phyloP scores from a whole-genome alignment of 495 filamentous ascomycete genomes.

The Coniosporium apollinis region DNA sequence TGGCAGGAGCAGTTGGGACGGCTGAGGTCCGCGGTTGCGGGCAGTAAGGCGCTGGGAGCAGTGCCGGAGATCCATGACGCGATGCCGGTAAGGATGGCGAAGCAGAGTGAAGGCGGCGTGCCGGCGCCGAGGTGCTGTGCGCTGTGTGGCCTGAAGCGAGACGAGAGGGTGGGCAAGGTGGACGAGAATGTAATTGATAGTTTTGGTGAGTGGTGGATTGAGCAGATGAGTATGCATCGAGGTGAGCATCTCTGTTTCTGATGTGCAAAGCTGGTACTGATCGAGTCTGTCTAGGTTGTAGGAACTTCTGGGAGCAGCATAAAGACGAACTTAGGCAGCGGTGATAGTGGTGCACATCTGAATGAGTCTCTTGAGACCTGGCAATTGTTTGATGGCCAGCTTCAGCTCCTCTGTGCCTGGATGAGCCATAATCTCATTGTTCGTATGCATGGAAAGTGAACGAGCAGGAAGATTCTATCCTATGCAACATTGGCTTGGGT shows the following conservation, averaged over 20 bases:
- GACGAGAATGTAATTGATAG: constrained; percentile 71
- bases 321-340: constrained; percentile 45
- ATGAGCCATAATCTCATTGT: too few relatives aligned
- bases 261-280: not conserved
- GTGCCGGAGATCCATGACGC: constrained; percentile 55
- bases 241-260: too few relatives aligned
- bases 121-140: constrained; percentile 65
- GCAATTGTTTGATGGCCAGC: too few relatives aligned
- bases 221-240: constrained; percentile 54
- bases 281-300: constrained; percentile 53
- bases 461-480: too few relatives aligned
- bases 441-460: too few relatives aligned
- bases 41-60: constrained; percentile 20
- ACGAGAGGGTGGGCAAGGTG: constrained; percentile 60
- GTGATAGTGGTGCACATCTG: too few relatives aligned
- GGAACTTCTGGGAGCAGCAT: constrained; percentile 70
- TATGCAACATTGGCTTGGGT: too few relatives aligned
- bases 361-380: too few relatives aligned
- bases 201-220: constrained; percentile 92
- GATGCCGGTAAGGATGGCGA: constrained; percentile 40
- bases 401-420: too few relatives aligned
- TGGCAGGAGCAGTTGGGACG: constrained; percentile 57
- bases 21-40: constrained; percentile 39
- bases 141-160: constrained; percentile 72
- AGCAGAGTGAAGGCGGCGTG: constrained; percentile 39